These are phyloP conservation scores for Linnemannia hyalina DNA, from an alignment of 192 early-diverging fungal genomes.

Conservation along the genomic window DNA sequence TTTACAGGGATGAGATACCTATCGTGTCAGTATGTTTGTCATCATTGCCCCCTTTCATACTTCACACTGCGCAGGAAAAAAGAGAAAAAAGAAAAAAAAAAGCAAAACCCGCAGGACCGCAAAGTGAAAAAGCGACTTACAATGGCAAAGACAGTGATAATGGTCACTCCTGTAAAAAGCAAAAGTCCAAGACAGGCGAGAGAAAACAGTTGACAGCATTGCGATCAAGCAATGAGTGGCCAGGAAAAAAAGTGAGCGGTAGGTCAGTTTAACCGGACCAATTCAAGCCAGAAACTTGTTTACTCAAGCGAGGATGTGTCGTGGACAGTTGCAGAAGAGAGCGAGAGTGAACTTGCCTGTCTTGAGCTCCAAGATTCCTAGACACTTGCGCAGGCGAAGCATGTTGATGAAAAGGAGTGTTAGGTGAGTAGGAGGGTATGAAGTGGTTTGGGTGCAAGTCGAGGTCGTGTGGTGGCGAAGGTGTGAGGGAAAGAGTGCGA, in stretches of 20 bases:
- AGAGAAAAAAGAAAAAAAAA: conserved; percentile 8
- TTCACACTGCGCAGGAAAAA: background rate
- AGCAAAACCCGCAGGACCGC: background rate
- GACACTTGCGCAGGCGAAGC: conserved; percentile 52
- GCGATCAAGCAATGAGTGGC: background rate
- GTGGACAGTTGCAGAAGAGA: background rate
- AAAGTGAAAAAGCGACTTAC: conserved; percentile 18
- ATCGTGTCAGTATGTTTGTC: background rate
- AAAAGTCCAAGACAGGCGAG: background rate
- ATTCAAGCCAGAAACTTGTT: background rate
- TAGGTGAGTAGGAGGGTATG: background rate
- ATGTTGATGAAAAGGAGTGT: conserved; percentile 11
- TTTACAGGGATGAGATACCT: background rate
- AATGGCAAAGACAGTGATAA: conserved; percentile 52
- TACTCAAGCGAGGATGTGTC: background rate
- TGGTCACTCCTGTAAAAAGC: conserved; percentile 38
- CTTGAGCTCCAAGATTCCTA: conserved; percentile 52
- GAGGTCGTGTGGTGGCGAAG: background rate
- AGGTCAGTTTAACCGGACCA: background rate
- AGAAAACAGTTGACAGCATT: background rate
- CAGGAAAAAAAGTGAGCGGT: background rate
- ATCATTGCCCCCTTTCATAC: too few relatives aligned
- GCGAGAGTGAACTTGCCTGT: conserved; percentile 42
- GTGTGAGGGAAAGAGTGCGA: too few relatives aligned
- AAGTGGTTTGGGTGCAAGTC: background rate